Evolutionary conservation across 371 early-diverging fungal genomes (phyloP).

Genomic region (Pancytospora philotis): DNA sequence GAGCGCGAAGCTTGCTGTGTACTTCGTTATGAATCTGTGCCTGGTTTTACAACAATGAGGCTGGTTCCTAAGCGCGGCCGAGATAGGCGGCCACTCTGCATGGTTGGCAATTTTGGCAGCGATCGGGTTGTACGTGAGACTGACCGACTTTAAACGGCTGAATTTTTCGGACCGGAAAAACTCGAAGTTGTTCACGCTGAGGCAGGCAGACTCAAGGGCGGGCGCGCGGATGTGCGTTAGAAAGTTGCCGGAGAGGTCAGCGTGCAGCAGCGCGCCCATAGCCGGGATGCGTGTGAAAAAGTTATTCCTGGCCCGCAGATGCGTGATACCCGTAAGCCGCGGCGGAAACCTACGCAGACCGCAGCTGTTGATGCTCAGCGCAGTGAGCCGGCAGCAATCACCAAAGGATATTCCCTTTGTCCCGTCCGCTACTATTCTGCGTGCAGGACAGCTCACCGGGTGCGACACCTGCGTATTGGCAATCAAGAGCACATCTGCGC

Average conservation of each 20-base stretch:
- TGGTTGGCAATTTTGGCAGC: no score
- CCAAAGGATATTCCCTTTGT: neutral
- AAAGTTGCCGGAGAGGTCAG: constrained; percentile 9
- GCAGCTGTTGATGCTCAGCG: neutral
- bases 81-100: no score
- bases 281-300: neutral
- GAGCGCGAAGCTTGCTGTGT: no score
- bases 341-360: neutral
- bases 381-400: neutral
- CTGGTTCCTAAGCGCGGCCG: no score
- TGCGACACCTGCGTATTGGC: neutral
- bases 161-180: neutral
- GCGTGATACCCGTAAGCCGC: neutral
- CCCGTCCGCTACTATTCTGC: neutral
- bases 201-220: neutral
- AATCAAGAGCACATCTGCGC: neutral
- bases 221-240: neutral
- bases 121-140: neutral
- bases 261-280: neutral
- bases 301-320: constrained; percentile 1
- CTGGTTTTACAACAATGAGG: no score
- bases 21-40: no score
- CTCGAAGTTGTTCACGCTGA: neutral
- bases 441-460: neutral
- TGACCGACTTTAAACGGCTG: neutral